phyloP scores from a whole-genome alignment of 2,329 filamentous ascomycete species.

The Bipolaris zeicola region DNA sequence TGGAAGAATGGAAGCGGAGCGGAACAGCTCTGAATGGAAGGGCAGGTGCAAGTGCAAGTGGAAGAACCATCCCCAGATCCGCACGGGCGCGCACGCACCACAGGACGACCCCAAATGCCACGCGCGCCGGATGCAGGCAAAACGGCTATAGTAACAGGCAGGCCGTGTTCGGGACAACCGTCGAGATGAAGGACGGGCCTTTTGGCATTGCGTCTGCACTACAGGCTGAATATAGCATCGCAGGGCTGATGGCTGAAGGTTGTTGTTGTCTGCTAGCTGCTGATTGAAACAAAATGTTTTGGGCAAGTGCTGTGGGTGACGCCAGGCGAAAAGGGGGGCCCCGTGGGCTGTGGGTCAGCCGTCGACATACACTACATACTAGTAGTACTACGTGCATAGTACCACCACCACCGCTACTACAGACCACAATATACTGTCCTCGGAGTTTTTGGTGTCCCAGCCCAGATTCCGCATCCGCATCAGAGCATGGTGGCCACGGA shows the following conservation, averaged over 20 bases:
- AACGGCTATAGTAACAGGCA: constrained; percentile 9
- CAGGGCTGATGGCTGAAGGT: neutral
- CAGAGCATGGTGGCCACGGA: no score
- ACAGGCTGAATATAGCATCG: constrained; percentile 17
- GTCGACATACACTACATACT: neutral
- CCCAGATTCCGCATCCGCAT: no score
- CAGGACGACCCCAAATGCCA: constrained; percentile 20
- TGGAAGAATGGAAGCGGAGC: constrained; percentile 7
- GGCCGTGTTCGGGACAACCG: constrained; percentile 8
- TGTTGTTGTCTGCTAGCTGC: no score
- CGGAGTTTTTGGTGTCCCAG: no score
- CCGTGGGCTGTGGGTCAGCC: constrained; percentile 14
- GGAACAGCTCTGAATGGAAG: neutral
- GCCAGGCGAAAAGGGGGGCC: constrained; percentile 22
- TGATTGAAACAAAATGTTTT: neutral
- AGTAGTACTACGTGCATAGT: no score
- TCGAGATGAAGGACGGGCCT: constrained; percentile 8
- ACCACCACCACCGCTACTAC: no score
- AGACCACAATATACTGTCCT: no score
- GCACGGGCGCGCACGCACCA: constrained; percentile 21
- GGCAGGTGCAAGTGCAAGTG: neutral
- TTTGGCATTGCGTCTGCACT: neutral
- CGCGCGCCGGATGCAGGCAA: constrained; percentile 17
- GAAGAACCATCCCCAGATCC: constrained; percentile 9
- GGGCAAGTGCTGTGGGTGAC: constrained; percentile 2